Percentiles rank a stretch among this genome's conserved stretches.
These are phyloP conservation scores for Blastobotrys apis DNA, from an alignment of 1,139 yeast genomes.

Conservation along the genomic window DNA sequence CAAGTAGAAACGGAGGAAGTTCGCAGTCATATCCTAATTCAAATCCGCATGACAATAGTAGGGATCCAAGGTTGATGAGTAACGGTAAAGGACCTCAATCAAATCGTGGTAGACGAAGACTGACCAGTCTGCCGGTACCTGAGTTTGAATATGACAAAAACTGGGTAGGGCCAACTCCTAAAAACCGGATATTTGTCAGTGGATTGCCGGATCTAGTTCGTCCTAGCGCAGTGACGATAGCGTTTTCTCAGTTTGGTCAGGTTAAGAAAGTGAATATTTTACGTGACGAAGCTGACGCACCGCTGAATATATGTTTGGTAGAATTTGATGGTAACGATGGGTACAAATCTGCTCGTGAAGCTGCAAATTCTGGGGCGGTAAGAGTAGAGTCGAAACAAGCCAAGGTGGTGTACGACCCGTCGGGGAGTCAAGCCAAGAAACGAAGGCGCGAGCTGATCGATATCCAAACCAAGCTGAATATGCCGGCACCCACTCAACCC, in stretches of 20 bases:
- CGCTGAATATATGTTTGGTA: conserved; percentile 68
- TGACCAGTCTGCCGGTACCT: conserved; percentile 51
- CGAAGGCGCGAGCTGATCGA: conserved; percentile 18
- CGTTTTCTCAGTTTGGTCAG: conserved; percentile 61
- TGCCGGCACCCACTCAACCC: conserved; percentile 24
- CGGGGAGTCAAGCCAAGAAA: conserved; percentile 28
- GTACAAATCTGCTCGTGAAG: conserved; percentile 49
- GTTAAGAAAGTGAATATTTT: conserved; percentile 53
- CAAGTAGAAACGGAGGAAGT: no score
- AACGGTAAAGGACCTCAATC: no score
- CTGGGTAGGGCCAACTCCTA: conserved; percentile 75
- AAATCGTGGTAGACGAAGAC: no score
- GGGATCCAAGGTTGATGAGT: no score
- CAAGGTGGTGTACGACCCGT: conserved; percentile 24
- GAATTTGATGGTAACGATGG: conserved; percentile 53
- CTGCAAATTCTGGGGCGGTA: conserved; percentile 40
- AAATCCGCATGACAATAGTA: no score
- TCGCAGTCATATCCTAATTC: no score
- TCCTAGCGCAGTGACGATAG: conserved; percentile 44
- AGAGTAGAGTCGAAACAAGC: conserved; percentile 34
- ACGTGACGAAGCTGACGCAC: conserved; percentile 74
- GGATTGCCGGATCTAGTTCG: conserved; percentile 52
- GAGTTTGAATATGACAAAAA: conserved; percentile 54
- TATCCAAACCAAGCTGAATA: background rate
- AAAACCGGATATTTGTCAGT: conserved; percentile 65